These are phyloP conservation scores for Kentomonas sorsogonicus DNA, from an alignment of 208 protist genomes.

Conservation along the genomic window DNA sequence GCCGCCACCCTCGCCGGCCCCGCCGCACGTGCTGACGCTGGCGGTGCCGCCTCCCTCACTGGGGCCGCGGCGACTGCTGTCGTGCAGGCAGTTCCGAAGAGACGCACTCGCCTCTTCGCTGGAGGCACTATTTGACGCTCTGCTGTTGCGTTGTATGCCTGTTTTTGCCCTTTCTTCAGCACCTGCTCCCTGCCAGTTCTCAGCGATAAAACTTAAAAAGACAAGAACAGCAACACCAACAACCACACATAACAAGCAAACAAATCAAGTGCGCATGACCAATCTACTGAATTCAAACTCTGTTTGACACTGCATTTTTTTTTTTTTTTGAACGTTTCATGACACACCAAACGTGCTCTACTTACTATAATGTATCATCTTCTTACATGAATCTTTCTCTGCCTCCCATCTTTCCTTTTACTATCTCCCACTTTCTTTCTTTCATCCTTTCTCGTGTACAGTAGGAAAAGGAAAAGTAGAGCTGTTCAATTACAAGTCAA, in stretches of 20 bases:
- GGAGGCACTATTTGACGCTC: no score
- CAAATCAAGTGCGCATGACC: no score
- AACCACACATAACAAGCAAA: neutral
- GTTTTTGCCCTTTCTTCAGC: no score
- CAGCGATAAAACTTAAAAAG: constrained; percentile 1
- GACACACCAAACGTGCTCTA: neutral
- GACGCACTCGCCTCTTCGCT: constrained; percentile 74
- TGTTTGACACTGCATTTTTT: neutral
- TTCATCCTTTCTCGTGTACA: neutral
- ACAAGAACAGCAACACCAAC: neutral
- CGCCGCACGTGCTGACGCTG: constrained; percentile 29
- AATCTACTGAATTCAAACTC: no score
- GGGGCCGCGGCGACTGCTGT: no score
- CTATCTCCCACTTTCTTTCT: neutral
- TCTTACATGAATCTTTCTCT: neutral
- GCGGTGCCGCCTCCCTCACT: constrained; percentile 30
- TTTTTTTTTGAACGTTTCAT: neutral
- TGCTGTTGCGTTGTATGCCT: no score
- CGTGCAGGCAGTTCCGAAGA: no score
- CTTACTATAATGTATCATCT: constrained; percentile 8
- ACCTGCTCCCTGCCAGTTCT: no score
- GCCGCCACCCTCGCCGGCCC: constrained; percentile 34
- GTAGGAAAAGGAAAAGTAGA: no score
- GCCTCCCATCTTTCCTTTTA: neutral
- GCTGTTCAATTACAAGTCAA: no score